Evolutionary conservation across 331 rosid genomes (phyloP), one percentile per base, ranked within the genome.

Genomic region (Pyracantha coccinea): DNA sequence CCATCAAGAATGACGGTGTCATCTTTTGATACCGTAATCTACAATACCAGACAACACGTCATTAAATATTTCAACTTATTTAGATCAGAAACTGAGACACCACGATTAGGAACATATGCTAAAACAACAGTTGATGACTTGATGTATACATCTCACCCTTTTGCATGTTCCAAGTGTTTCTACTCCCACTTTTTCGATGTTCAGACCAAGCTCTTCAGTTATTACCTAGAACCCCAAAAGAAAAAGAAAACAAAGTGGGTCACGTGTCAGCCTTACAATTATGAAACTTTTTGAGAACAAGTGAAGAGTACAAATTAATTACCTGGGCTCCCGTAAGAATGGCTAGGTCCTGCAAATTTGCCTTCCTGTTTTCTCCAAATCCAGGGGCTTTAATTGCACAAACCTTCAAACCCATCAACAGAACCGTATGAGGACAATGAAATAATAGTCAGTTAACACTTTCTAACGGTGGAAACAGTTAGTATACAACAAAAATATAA

Each of bases 361-460:
- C 33, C 80, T 94, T 94, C 84, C 99, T 80, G 68, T 87, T 94
- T 84, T 94, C 99, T 52, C 99, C 99, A 81, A 94, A 94, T 74
- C 93, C 99, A 63, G 99, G 99, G 63, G 99, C 97, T 78, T 94
- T 94, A 72, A 94, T 89, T 31, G 99, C 97, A 57, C 99, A 94
- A 32, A 94, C 96, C 99, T 94, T 78, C 35, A 61, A 1, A 60
- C 14, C 33, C 45, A 31, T n/a, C 61, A 41, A 50, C 8, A 23
- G 23, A 74, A 64, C 19, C 13, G 4, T 27, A 17, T 11, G 1
- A 25, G 23, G 50, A 75, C 47, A 68, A 33, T 66, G 20, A 16
- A 63, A 50, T 50, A 50, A 15, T 16, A 57, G 52, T 11, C 45
- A 38, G 45, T 38, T 38, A 38, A 10, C 45, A 38, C 14, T 38